phyloP scores from a whole-genome alignment of 176 grass and related monocot genomes.

The Thalia dealbata region DNA sequence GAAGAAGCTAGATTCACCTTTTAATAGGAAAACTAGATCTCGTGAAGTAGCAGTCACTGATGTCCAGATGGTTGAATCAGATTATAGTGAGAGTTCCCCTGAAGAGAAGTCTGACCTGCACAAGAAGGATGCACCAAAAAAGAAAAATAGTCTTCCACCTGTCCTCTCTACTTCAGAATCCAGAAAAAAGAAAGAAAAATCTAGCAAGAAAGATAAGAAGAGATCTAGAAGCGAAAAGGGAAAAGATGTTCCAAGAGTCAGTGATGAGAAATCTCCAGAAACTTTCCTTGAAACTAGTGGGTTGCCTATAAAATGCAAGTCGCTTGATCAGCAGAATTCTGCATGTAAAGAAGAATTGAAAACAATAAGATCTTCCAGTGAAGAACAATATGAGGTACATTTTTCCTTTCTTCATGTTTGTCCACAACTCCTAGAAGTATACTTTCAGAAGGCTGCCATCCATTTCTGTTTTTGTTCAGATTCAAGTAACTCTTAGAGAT shows the following conservation, averaged over 20 bases:
- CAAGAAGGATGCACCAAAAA: constrained; percentile 29
- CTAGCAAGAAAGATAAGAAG: constrained; percentile 23
- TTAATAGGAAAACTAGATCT: constrained; percentile 32
- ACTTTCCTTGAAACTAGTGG: constrained; percentile 40
- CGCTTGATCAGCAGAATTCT: constrained; percentile 40
- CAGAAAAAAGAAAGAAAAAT: constrained; percentile 40
- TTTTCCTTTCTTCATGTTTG: constrained; percentile 6
- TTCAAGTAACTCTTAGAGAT: background rate
- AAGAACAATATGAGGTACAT: constrained; percentile 64
- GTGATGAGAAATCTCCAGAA: constrained; percentile 41
- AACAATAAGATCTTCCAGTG: constrained; percentile 48
- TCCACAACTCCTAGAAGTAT: background rate
- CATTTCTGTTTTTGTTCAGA: background rate
- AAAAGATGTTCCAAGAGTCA: constrained; percentile 31
- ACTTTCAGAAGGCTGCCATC: background rate
- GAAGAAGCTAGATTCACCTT: constrained; percentile 41
- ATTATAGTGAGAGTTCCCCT: constrained; percentile 22
- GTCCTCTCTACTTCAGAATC: constrained; percentile 34
- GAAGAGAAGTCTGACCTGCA: constrained; percentile 44
- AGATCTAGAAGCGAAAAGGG: constrained; percentile 34
- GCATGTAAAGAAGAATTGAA: constrained; percentile 59
- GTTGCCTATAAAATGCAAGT: constrained; percentile 46
- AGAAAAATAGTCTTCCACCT: constrained; percentile 30
- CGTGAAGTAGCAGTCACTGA: constrained; percentile 29
- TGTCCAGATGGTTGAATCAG: constrained; percentile 29